Conservation (phyloP, 345 rosid species). For the Lepidium aucheri region DNA sequence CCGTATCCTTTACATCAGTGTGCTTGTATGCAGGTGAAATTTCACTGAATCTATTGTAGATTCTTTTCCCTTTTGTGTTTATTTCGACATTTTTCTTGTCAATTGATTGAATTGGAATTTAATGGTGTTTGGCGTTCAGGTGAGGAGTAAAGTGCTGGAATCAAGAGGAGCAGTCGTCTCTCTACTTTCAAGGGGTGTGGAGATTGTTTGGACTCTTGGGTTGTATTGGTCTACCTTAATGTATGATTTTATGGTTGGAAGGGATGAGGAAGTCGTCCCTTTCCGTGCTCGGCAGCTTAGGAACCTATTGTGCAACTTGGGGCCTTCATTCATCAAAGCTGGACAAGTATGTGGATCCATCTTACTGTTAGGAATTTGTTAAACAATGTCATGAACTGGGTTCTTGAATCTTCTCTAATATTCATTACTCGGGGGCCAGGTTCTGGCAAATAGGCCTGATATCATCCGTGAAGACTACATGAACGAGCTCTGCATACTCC, state of each 20-base stretch:
- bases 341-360: slow-evolving; percentile 60
- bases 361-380: background rate
- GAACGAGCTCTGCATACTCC: slow-evolving; percentile 96
- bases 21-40: background rate
- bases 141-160: slow-evolving; percentile 76
- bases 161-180: slow-evolving; percentile 65
- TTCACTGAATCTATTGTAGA: background rate
- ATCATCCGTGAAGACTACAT: slow-evolving; percentile 94
- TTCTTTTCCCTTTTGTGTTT: background rate
- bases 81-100: background rate
- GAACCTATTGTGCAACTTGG: slow-evolving; percentile 84
- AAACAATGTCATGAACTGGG: background rate
- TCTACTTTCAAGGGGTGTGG: slow-evolving; percentile 63
- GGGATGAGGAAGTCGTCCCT: slow-evolving; percentile 87
- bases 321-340: slow-evolving; percentile 95
- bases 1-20: background rate
- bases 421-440: slow-evolving; percentile 33
- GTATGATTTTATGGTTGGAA: slow-evolving; percentile 84
- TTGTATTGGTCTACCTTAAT: slow-evolving; percentile 73
- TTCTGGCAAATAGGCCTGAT: slow-evolving; percentile 94
- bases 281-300: slow-evolving; percentile 91
- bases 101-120: slow-evolving; percentile 2
- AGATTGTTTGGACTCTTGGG: slow-evolving; percentile 92
- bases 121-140: slow-evolving; percentile 36
- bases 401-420: background rate